Evolutionary conservation across 2,329 filamentous ascomycete genomes (phyloP).

Genomic region (Colletotrichum musae): DNA sequence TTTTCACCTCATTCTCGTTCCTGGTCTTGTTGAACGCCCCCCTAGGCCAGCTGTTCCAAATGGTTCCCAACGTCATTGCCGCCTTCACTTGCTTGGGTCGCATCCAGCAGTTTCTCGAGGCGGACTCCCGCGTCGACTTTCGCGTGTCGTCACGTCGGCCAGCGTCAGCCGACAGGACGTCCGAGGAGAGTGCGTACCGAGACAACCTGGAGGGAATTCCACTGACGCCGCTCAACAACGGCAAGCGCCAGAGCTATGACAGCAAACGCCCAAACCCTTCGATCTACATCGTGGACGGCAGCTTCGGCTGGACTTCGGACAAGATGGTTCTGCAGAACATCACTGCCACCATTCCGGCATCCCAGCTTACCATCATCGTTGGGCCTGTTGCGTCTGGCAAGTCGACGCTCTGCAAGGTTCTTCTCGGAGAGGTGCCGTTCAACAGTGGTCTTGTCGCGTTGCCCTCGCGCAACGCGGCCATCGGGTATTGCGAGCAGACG

Average conservation of each 20-base stretch:
- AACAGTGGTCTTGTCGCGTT: slow-evolving; percentile 41
- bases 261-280: neutral
- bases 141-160: slow-evolving; percentile 38
- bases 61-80: slow-evolving; percentile 49
- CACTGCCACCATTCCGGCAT: slow-evolving; percentile 49
- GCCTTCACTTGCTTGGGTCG: slow-evolving; percentile 51
- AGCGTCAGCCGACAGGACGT: slow-evolving; percentile 9
- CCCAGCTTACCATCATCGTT: slow-evolving; percentile 54
- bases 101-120: slow-evolving; percentile 56
- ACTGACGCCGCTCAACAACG: neutral
- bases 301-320: slow-evolving; percentile 51
- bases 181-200: slow-evolving; percentile 36
- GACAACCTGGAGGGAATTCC: slow-evolving; percentile 25
- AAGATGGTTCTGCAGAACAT: slow-evolving; percentile 50
- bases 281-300: slow-evolving; percentile 43
- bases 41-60: slow-evolving; percentile 50
- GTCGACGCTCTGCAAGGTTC: slow-evolving; percentile 55
- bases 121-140: slow-evolving; percentile 45
- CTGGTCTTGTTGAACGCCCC: slow-evolving; percentile 53
- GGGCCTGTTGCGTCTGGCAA: slow-evolving; percentile 59
- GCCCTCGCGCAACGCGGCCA: slow-evolving; percentile 37
- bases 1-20: slow-evolving; percentile 52
- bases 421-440: slow-evolving; percentile 49
- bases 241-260: neutral
- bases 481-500: slow-evolving; percentile 53